A percentile compares a stretch with the other conserved stretches of the same genome.
Evolutionary conservation across 352 stramenopile species (phyloP).

Genomic region (Elongisporangium prolatum): DNA sequence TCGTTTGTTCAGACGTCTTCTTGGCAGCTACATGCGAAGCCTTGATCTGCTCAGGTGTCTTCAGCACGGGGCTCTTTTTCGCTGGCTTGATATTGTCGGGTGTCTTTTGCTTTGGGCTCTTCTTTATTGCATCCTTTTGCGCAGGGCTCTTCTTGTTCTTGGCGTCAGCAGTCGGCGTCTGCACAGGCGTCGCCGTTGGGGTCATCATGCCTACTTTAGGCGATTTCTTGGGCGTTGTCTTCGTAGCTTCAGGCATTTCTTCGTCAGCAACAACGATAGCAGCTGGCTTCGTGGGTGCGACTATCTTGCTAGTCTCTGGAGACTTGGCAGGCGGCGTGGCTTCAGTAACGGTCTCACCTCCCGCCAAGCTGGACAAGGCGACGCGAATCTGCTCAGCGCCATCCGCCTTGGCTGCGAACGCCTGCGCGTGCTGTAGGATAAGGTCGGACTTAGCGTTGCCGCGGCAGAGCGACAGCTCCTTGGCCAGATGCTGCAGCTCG

Average conservation of each 20-base stretch:
- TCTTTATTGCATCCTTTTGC: constrained; percentile 6
- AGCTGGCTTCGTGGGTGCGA: constrained; percentile 3
- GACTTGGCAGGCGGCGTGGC: constrained; percentile 12
- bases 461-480: constrained; percentile 56
- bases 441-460: constrained; percentile 69
- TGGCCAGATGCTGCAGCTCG: constrained; percentile 58
- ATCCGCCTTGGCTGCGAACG: constrained; percentile 35
- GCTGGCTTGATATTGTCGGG: constrained; percentile 12
- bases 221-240: constrained; percentile 8
- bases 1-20: constrained; percentile 7
- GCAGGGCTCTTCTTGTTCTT: constrained; percentile 7
- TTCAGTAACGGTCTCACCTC: constrained; percentile 4
- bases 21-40: constrained; percentile 1
- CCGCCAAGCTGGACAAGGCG: constrained; percentile 11
- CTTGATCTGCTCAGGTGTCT: constrained; percentile 1
- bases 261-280: background rate
- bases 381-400: constrained; percentile 30
- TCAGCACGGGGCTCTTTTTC: too few relatives aligned
- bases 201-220: too few relatives aligned
- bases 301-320: constrained; percentile 2
- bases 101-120: constrained; percentile 4
- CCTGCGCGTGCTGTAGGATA: constrained; percentile 38
- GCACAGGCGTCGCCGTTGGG: too few relatives aligned
- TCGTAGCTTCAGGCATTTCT: constrained; percentile 2
- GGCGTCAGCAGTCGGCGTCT: constrained; percentile 2